Conservation (phyloP, 116 monocot genomes). For the Papilionanthe hybrid region DNA sequence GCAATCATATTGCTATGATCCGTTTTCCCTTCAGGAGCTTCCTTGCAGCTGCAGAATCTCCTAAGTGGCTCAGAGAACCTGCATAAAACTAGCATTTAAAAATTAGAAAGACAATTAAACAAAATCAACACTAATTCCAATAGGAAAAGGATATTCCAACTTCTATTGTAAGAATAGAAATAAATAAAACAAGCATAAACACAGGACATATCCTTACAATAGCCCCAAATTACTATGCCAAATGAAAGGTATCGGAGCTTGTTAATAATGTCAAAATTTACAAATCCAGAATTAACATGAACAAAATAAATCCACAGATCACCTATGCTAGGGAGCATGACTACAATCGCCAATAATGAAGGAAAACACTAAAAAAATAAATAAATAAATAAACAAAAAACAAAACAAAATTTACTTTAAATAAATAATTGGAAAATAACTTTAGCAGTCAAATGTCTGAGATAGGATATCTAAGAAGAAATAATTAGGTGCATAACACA, state of each 20-base stretch:
- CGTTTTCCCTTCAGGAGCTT: conserved; percentile 18
- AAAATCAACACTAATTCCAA: conserved; percentile 3
- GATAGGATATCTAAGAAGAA: not conserved
- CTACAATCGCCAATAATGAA: not conserved
- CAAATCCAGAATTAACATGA: not conserved
- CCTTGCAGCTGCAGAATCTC: conserved; percentile 33
- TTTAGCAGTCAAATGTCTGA: not conserved
- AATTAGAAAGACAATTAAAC: not conserved
- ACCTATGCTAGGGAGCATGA: not conserved
- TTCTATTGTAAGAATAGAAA: not conserved
- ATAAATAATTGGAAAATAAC: not conserved
- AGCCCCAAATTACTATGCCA: not conserved
- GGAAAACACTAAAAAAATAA: not conserved
- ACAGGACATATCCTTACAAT: not conserved
- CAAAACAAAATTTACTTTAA: not conserved
- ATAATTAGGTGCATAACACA: no score
- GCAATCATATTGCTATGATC: conserved; percentile 11
- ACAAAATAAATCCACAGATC: not conserved
- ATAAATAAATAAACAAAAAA: not conserved
- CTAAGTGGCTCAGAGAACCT: conserved; percentile 73
- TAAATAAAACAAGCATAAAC: not conserved
- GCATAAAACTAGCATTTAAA: conserved; percentile 4
- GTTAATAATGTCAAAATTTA: not conserved
- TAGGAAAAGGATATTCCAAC: not conserved
- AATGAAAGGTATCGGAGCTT: not conserved